Conservation (phyloP, 305 asterid genomes). For the Solanum hybrid region DNA sequence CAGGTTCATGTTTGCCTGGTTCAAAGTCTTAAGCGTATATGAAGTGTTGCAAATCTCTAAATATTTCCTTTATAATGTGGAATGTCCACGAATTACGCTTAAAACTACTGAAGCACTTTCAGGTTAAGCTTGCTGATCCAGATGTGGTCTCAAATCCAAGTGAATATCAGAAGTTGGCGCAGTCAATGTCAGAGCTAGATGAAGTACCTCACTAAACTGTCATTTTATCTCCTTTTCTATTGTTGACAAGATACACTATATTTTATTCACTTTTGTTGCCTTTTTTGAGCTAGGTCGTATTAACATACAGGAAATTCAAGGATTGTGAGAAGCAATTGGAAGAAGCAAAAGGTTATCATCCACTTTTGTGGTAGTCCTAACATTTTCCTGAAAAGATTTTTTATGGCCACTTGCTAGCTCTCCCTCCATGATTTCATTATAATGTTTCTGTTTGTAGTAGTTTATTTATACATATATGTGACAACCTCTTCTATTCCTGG, state of each 20-base stretch:
- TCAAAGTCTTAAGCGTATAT: neutral
- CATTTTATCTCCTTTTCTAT: neutral
- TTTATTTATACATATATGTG: neutral
- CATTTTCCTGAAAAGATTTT: neutral
- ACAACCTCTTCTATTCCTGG: constrained; percentile 1
- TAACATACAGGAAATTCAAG: constrained; percentile 55
- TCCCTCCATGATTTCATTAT: neutral
- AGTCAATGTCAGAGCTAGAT: constrained; percentile 85
- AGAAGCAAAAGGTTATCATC: constrained; percentile 67
- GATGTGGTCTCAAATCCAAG: constrained; percentile 79
- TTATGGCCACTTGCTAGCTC: neutral
- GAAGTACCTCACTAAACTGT: constrained; percentile 38
- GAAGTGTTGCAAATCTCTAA: neutral
- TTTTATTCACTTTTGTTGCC: constrained; percentile 4
- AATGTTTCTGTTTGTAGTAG: neutral
- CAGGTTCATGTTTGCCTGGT: neutral
- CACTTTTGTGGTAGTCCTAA: neutral
- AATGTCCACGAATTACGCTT: neutral
- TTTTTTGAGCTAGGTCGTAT: constrained; percentile 60
- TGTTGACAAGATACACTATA: neutral
- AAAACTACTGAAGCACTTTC: constrained; percentile 9
- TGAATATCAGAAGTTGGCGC: constrained; percentile 86
- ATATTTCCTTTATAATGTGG: neutral
- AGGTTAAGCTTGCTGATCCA: constrained; percentile 92
- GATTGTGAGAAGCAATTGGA: constrained; percentile 78